Conservation (phyloP, 306 rosid species). For the Rosa multiflora region DNA sequence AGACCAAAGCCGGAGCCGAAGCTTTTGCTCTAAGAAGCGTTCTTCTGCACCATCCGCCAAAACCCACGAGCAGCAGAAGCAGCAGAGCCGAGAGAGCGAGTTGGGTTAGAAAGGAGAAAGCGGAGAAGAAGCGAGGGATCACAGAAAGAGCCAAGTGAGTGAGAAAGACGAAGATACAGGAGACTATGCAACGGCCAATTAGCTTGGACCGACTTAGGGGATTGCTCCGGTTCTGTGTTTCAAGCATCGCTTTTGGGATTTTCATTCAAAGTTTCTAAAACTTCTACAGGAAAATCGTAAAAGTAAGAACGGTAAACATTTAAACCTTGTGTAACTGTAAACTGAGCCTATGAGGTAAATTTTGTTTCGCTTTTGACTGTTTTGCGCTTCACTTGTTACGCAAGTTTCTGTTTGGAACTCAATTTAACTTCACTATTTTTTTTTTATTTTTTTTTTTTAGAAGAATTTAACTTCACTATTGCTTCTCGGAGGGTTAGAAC, state of each 20-base stretch:
- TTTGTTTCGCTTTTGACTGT: not conserved
- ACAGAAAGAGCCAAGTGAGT: conserved; percentile 32
- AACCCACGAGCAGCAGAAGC: conserved; percentile 32
- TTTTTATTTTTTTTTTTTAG: no score
- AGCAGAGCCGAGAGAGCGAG: conserved; percentile 43
- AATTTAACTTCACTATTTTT: no score
- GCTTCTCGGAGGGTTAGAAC: no score
- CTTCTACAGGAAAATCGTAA: not conserved
- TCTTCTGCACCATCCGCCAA: conserved; percentile 38
- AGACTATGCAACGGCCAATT: conserved; percentile 31
- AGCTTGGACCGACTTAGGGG: conserved; percentile 3
- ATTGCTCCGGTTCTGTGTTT: conserved; percentile 19
- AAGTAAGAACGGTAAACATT: no score
- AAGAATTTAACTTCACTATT: no score
- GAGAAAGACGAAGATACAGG: conserved; percentile 27
- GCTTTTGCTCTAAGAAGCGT: conserved; percentile 30
- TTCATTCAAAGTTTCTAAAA: not conserved
- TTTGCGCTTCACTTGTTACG: not conserved
- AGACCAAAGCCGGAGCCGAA: conserved; percentile 48
- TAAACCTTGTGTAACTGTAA: not conserved
- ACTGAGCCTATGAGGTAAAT: not conserved
- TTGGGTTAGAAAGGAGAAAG: conserved; percentile 27
- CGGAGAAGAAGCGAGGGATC: conserved; percentile 41
- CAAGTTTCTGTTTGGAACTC: not conserved
- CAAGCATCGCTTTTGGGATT: not conserved